phyloP scores from a whole-genome alignment of 148 eudicot species.

The Spergularia bocconei region DNA sequence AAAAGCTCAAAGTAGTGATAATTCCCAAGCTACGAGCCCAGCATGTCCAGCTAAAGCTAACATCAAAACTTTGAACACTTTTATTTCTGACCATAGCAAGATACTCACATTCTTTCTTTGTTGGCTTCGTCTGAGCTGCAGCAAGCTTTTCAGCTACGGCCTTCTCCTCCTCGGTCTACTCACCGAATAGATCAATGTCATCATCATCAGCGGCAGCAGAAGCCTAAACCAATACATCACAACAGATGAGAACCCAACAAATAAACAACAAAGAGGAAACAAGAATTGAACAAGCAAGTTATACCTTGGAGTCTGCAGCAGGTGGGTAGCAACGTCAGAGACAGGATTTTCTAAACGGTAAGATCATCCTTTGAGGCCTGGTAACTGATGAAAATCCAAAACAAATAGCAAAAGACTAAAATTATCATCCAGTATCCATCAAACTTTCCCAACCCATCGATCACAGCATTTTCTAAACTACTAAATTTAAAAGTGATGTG shows the following conservation, averaged over 20 bases:
- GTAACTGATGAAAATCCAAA: conserved; percentile 40
- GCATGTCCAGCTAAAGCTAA: too few species aligned
- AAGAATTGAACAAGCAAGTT: too few species aligned
- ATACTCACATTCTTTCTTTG: conserved; percentile 84
- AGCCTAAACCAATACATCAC: not conserved
- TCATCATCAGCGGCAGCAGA: conserved; percentile 51
- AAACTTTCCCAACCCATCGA: too few species aligned
- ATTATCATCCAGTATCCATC: not conserved
- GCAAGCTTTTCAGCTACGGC: conserved; percentile 81
- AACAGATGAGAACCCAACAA: not conserved
- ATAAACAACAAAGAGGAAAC: too few species aligned
- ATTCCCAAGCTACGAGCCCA: too few species aligned
- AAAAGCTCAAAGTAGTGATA: too few species aligned
- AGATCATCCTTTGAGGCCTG: conserved; percentile 96
- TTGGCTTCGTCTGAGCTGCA: conserved; percentile 61
- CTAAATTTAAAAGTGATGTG: not conserved
- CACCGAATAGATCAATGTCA: conserved; percentile 93
- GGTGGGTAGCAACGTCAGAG: too few species aligned
- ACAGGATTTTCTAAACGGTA: conserved; percentile 33
- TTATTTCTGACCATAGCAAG: not conserved
- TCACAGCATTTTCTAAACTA: too few species aligned
- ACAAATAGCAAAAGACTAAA: not conserved
- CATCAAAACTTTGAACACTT: too few species aligned
- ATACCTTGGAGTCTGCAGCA: conserved; percentile 45
- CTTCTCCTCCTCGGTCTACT: conserved; percentile 98